These are phyloP conservation scores for Termitomyces sp. DNA, from an alignment of 768 basidiomycete genomes.

Conservation along the genomic window DNA sequence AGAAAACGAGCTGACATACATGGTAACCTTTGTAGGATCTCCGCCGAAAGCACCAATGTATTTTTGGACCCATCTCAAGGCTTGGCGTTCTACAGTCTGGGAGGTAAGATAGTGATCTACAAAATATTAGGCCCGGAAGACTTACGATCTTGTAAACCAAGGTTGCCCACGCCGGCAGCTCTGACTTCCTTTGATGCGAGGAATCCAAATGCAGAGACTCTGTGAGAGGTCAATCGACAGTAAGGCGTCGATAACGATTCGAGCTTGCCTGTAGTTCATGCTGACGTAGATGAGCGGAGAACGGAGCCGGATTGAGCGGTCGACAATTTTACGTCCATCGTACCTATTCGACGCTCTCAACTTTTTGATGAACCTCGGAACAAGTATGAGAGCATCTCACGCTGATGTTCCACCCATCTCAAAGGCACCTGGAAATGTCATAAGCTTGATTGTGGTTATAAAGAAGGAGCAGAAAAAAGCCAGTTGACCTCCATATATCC, in stretches of 20 bases:
- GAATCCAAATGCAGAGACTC: constrained; percentile 35
- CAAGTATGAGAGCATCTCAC: constrained; percentile 31
- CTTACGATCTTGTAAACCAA: constrained; percentile 59
- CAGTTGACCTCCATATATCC: constrained; percentile 29
- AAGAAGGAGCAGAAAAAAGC: background rate
- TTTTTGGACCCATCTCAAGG: constrained; percentile 59
- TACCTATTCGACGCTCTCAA: constrained; percentile 23
- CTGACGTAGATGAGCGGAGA: constrained; percentile 48
- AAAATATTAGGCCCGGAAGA: background rate
- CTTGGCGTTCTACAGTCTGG: background rate
- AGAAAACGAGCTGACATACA: constrained; percentile 26
- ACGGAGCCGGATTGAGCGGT: constrained; percentile 34
- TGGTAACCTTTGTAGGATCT: constrained; percentile 48
- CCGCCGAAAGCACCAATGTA: constrained; percentile 62
- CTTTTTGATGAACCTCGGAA: background rate
- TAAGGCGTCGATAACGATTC: background rate
- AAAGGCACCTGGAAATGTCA: constrained; percentile 23
- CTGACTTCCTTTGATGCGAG: constrained; percentile 41
- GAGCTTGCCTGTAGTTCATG: constrained; percentile 44
- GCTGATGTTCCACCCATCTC: constrained; percentile 25
- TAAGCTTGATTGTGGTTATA: background rate
- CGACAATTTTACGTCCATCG: constrained; percentile 39
- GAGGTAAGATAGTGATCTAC: background rate
- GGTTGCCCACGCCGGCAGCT: constrained; percentile 44
- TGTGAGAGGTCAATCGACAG: background rate